Evolutionary conservation across 768 basidiomycete species (phyloP), one percentile per base, ranked within the genome.

Genomic region (Xerocomellus amylosporus): DNA sequence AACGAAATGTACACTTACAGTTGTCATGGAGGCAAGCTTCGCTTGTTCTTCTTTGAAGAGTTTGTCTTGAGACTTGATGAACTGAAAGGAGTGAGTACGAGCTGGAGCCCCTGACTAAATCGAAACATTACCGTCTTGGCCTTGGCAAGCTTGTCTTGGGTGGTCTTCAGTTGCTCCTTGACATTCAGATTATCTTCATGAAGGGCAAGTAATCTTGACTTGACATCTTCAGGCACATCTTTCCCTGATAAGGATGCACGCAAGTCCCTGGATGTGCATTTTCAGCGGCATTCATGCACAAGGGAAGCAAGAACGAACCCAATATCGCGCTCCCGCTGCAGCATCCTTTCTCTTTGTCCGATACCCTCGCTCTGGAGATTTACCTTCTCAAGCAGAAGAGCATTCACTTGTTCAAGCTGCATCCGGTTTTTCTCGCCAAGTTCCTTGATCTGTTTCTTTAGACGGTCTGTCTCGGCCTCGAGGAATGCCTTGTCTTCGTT

Each of bases 21-120:
- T 70, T 33, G 71, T 70, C 51, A 72, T 62, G 20, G 74, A 76
- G 30, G 73, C 75, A 60, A 78, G 79, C 47, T 83, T 81, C 5
- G 85, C 83, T 46, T 86, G 85, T 64, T 87, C 86, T 64, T 92
- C 89, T 60, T 88, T 88, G 73, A 94, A 88, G 28, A 93, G 76
- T 59, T 88, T 89, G 73, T 97, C 93, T 69, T 96, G 94, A 31
- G 85, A 80, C 68, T 92, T 93, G 75, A 98, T 93, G 71, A 96
- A 94, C 90, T 95, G 63, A 15, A 53, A 22, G n/a, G 22, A 36
- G 15, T 58, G 28, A 57, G 31, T 37, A 55, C 38, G 15, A 34
- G 22, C 46, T 22, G 36, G 5, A 46, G 54, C 17, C 41, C 38
- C 14, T 10, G 19, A 36, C 2, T 9, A 20, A 34, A 51, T 34